These are phyloP conservation scores for Hymenotorrendiella dingleyae DNA, from an alignment of 2,329 filamentous ascomycete species.

Conservation along the genomic window DNA sequence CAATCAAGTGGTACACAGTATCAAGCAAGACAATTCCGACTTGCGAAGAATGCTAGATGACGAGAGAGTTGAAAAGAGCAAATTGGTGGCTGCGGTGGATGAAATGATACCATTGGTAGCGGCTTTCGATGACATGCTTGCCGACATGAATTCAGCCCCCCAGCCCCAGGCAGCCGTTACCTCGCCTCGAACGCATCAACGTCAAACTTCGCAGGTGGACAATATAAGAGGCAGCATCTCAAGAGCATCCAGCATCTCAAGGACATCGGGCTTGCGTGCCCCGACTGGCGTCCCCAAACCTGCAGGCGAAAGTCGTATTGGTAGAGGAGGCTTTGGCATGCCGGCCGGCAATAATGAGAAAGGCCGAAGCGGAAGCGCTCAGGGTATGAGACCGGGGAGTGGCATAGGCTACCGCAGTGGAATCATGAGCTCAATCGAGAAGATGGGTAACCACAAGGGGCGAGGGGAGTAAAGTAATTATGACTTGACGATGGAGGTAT, in stretches of 20 bases:
- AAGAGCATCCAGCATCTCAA: too few species aligned
- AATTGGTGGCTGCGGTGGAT: conserved; percentile 74
- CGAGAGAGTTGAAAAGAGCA: conserved; percentile 77
- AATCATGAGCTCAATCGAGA: conserved; percentile 81
- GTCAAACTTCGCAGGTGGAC: conserved; percentile 36
- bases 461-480: conserved; percentile 19
- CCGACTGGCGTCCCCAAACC: conserved; percentile 41
- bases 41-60: conserved; percentile 61
- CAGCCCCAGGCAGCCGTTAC: conserved; percentile 17
- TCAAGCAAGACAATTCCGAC: conserved; percentile 64
- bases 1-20: conserved; percentile 62
- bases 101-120: conserved; percentile 72
- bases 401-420: conserved; percentile 51
- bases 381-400: conserved; percentile 24
- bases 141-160: conserved; percentile 25
- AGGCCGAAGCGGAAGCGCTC: conserved; percentile 34
- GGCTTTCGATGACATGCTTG: conserved; percentile 32
- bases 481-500: background rate
- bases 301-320: conserved; percentile 43
- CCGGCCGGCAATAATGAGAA: conserved; percentile 21
- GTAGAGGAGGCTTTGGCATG: conserved; percentile 27
- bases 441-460: conserved; percentile 63
- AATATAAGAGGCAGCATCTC: conserved; percentile 50
- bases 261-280: conserved; percentile 54
- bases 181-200: conserved; percentile 19